phyloP scores from a whole-genome alignment of 2,329 filamentous ascomycete genomes.

The Penicillium sp. region DNA sequence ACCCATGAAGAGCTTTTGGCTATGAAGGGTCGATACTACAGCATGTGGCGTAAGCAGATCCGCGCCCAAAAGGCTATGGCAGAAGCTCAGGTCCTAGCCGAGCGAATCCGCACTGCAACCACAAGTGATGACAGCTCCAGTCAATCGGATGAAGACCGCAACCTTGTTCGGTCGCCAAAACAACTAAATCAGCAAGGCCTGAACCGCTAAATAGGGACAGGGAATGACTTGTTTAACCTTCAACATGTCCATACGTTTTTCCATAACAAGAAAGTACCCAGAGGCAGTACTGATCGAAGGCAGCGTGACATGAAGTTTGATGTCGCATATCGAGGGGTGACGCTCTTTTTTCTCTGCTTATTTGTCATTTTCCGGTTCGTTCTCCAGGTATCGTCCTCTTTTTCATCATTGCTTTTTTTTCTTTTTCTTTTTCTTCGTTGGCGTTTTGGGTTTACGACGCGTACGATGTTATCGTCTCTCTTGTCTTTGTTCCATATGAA shows the following conservation, averaged over 20 bases:
- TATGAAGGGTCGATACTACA: constrained; percentile 63
- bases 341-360: not conserved
- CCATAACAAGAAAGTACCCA: constrained; percentile 9
- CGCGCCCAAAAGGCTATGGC: constrained; percentile 62
- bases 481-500: constrained; percentile 18
- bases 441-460: constrained; percentile 27
- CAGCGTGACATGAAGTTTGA: constrained; percentile 5
- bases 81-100: constrained; percentile 45
- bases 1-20: constrained; percentile 68
- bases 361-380: constrained; percentile 11
- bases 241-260: constrained; percentile 19
- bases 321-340: constrained; percentile 2
- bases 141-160: constrained; percentile 42
- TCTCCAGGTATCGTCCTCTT: constrained; percentile 7
- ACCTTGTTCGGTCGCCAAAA: constrained; percentile 16
- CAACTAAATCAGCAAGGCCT: constrained; percentile 42
- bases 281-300: constrained; percentile 14
- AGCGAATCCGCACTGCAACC: constrained; percentile 37
- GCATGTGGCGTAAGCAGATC: constrained; percentile 86
- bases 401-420: constrained; percentile 12
- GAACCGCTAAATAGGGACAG: constrained; percentile 64
- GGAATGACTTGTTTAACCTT: constrained; percentile 54
- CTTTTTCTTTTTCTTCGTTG: constrained; percentile 20
- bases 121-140: constrained; percentile 41
- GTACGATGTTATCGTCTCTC: constrained; percentile 23